Evolutionary conservation across 305 asterid species (phyloP).

Genomic region (Plantago lanceolata): DNA sequence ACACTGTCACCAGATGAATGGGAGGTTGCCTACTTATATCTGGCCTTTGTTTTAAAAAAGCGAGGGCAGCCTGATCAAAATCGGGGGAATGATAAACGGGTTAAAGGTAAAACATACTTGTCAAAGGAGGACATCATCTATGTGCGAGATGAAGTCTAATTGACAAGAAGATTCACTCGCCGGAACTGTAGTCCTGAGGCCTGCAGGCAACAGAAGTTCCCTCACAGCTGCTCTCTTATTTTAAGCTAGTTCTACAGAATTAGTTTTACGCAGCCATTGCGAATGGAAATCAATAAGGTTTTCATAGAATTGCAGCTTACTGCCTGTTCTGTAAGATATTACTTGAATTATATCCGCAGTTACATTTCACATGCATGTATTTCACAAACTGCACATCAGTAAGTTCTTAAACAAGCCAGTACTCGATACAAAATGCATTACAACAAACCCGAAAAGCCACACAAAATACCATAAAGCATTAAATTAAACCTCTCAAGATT

Average conservation of each 20-base stretch:
- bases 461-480: no score
- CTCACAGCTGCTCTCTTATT: neutral
- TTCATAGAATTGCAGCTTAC: no score
- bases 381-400: no score
- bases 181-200: neutral
- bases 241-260: neutral
- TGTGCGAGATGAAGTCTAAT: constrained; percentile 31
- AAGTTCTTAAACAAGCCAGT: no score
- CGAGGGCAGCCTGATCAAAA: constrained; percentile 54
- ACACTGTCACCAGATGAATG: constrained; percentile 85
- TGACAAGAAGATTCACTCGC: neutral
- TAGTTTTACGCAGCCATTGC: neutral
- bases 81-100: constrained; percentile 35
- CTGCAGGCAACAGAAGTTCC: neutral
- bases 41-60: constrained; percentile 75
- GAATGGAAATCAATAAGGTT: neutral
- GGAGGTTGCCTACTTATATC: constrained; percentile 91
- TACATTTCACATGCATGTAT: no score
- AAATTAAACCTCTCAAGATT: constrained; percentile 16
- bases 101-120: constrained; percentile 66
- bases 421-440: no score
- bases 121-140: constrained; percentile 50
- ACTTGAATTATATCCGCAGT: no score
- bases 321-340: no score
- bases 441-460: no score